phyloP scores from a whole-genome alignment of 768 basidiomycete species.

The Kwoniella pini region DNA sequence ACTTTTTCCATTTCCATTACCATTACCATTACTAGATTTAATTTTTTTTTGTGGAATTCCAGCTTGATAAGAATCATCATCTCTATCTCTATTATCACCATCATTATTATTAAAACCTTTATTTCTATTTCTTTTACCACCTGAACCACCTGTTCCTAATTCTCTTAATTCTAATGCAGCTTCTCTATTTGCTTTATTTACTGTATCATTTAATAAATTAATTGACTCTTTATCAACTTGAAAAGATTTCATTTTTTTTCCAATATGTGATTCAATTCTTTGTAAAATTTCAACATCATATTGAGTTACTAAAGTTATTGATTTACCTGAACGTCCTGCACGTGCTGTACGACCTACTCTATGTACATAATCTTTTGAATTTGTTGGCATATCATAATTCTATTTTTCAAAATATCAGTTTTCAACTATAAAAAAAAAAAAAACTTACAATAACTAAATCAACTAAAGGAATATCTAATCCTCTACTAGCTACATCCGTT shows the following conservation, averaged over 20 bases:
- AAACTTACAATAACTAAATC: constrained; percentile 74
- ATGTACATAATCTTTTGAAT: constrained; percentile 99
- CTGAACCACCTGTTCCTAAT: constrained; percentile 61
- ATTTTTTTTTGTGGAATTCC: constrained; percentile 73
- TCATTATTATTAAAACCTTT: constrained; percentile 37
- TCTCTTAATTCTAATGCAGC: constrained; percentile 84
- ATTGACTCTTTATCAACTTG: constrained; percentile 81
- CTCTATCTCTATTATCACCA: constrained; percentile 81
- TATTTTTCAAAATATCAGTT: no score
- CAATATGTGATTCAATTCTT: constrained; percentile 88
- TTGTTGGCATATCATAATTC: constrained; percentile 95
- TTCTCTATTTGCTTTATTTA: constrained; percentile 72
- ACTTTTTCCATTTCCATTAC: constrained; percentile 4
- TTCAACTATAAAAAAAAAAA: no score
- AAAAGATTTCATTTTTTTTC: constrained; percentile 88
- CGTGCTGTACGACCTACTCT: constrained; percentile 96
- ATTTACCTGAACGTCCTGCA: constrained; percentile 94
- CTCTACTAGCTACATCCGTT: constrained; percentile 93
- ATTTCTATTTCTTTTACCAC: constrained; percentile 60
- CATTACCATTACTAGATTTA: constrained; percentile 3
- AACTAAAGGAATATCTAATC: constrained; percentile 92
- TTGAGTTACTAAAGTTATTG: constrained; percentile 95
- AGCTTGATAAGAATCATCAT: constrained; percentile 89
- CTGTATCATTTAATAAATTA: constrained; percentile 79
- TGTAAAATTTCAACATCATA: constrained; percentile 97